These are phyloP conservation scores for Neopestalotiopsis sp. DNA, from an alignment of 2,329 filamentous ascomycete species.

Conservation along the genomic window DNA sequence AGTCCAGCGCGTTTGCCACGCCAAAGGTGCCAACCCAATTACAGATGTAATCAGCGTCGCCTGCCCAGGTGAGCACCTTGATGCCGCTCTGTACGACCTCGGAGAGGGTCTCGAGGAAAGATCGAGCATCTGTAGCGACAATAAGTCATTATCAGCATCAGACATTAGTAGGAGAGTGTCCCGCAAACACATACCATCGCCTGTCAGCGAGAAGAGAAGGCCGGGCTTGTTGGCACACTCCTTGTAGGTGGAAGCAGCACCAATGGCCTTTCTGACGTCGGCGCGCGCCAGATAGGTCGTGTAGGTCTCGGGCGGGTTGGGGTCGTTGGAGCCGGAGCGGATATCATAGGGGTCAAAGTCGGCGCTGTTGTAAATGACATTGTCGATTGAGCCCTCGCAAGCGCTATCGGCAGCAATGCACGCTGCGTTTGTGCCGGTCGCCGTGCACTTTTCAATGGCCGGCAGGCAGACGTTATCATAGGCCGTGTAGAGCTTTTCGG, in stretches of 20 bases:
- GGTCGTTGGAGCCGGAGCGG: slow-evolving; percentile 41
- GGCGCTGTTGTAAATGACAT: slow-evolving; percentile 28
- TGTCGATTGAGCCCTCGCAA: slow-evolving; percentile 38
- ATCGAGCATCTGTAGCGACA: slow-evolving; percentile 21
- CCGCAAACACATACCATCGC: slow-evolving; percentile 39
- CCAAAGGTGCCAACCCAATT: slow-evolving; percentile 55
- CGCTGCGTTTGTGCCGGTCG: slow-evolving; percentile 12
- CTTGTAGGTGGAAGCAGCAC: slow-evolving; percentile 46
- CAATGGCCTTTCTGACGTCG: slow-evolving; percentile 47
- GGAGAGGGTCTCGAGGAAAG: slow-evolving; percentile 47
- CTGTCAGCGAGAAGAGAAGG: slow-evolving; percentile 44
- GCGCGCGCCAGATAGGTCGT: slow-evolving; percentile 43
- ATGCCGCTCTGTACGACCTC: slow-evolving; percentile 54
- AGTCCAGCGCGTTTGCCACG: slow-evolving; percentile 50
- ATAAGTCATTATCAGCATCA: not conserved
- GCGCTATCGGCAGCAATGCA: slow-evolving; percentile 22
- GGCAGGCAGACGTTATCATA: slow-evolving; percentile 24
- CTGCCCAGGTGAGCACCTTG: slow-evolving; percentile 58
- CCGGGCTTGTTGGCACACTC: slow-evolving; percentile 46
- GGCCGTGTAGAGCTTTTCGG: slow-evolving; percentile 19
- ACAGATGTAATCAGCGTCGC: slow-evolving; percentile 59
- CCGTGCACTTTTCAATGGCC: slow-evolving; percentile 20
- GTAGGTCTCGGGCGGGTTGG: slow-evolving; percentile 47
- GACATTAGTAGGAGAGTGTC: too few species aligned
- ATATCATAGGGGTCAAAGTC: slow-evolving; percentile 56